Conservation (phyloP, 257 asterid genomes). For the Solanum pinnatisectum region DNA sequence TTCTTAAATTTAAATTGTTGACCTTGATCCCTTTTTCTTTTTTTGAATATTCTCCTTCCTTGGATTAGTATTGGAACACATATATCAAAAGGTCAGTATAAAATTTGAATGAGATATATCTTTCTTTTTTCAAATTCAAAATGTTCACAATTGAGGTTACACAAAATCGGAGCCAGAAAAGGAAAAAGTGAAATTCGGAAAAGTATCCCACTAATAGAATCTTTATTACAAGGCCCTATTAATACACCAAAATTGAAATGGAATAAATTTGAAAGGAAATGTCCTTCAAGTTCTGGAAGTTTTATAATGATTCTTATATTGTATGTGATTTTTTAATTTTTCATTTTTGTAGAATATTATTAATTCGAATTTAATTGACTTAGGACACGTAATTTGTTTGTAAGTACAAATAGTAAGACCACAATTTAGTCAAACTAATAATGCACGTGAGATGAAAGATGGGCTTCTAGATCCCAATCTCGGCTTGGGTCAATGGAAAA, state of each 20-base stretch:
- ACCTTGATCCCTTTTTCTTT: neutral
- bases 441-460: neutral
- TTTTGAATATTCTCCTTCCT: too few relatives aligned
- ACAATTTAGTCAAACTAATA: neutral
- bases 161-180: too few relatives aligned
- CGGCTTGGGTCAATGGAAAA: too few relatives aligned
- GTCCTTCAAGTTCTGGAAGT: neutral
- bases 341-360: neutral
- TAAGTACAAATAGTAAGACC: neutral
- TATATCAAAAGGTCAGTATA: too few relatives aligned
- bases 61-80: too few relatives aligned
- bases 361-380: neutral
- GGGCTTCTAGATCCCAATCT: neutral
- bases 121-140: too few relatives aligned
- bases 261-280: neutral
- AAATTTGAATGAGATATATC: too few relatives aligned
- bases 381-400: neutral
- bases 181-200: too few relatives aligned
- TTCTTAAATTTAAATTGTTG: neutral
- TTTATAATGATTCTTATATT: neutral
- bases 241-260: neutral
- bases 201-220: neutral
- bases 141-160: too few relatives aligned
- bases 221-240: neutral
- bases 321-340: neutral